Evolutionary conservation across 1,284 basidiomycete species (phyloP), one percentile per base, ranked within the genome.

Genomic region (Cutaneotrichosporon sp.): DNA sequence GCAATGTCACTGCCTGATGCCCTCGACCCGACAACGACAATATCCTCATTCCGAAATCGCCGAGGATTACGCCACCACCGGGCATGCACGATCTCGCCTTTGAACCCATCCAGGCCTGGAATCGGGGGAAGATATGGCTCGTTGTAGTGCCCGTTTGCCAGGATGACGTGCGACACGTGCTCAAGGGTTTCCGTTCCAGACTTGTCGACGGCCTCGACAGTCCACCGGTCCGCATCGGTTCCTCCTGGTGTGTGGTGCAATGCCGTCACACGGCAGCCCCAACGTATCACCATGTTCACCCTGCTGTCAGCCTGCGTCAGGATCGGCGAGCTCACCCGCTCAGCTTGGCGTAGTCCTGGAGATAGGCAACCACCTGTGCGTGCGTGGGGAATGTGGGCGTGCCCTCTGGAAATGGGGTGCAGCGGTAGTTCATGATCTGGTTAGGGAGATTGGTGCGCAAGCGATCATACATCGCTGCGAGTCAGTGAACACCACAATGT

Each of bases 1-100:
- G 76, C 72, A 24, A 80, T 75, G 55, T 81, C 80, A 16, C 76
- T 76, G 0, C 79, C 80, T 0, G 76, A 78, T 4, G 75, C 75
- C n/a, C 71, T 74, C 26, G 77, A 78, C 6, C 80, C 80, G 7
- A 81, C 75, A 0, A 81, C 76, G 20, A 81, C 66, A 6, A 80
- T 74, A 1, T 63, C 75, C 62, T 76, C 59, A 16, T 61, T 65
- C 37, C 71, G 19, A 51, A 61, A 66, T 14, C 61, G 55, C 0
- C 66, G 52, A 0, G 78, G 73, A 4, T 62, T 62, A 14, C 77
- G 67, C 56, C 76, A 81, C 75, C 75, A 79, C 8, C 77, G 65
- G 0, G 73, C 72, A 61, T 81, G 80, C 25, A 75, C 19, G 6
- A 80, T 59, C 10, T 43, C 26, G 5, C 78, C 77, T 1, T 52